phyloP scores from a whole-genome alignment of 495 filamentous ascomycete species.

The Penicillium argentinense region DNA sequence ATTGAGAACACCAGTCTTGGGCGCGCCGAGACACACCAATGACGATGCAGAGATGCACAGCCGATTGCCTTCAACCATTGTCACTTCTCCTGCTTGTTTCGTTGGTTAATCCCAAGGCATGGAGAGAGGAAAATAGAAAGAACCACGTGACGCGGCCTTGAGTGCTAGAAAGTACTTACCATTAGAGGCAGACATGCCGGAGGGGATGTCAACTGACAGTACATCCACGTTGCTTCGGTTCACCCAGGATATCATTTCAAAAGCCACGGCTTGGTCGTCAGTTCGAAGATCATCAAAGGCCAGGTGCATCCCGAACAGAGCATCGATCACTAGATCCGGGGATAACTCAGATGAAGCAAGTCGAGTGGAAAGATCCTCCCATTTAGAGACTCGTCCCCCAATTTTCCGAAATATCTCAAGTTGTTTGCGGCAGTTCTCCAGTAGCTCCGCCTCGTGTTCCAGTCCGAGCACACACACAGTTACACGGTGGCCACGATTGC shows the following conservation, averaged over 20 bases:
- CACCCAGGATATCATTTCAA: constrained; percentile 82
- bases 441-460: constrained; percentile 69
- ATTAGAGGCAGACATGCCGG: constrained; percentile 75
- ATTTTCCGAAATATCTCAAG: constrained; percentile 74
- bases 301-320: constrained; percentile 78
- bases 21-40: constrained; percentile 79
- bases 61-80: constrained; percentile 63
- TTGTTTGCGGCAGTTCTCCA: constrained; percentile 73
- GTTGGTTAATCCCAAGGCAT: constrained; percentile 12
- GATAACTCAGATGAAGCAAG: constrained; percentile 58
- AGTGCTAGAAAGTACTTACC: too few species aligned
- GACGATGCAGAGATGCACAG: constrained; percentile 73
- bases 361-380: constrained; percentile 49
- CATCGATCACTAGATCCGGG: constrained; percentile 84
- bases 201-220: constrained; percentile 82
- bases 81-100: constrained; percentile 40
- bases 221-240: constrained; percentile 77
- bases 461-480: constrained; percentile 80
- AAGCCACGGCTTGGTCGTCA: constrained; percentile 78
- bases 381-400: constrained; percentile 66
- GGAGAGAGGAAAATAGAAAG: constrained; percentile 21
- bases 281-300: constrained; percentile 80
- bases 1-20: constrained; percentile 77
- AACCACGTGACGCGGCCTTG: too few species aligned
- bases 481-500: constrained; percentile 74